Base-by-base conservation (phyloP, 257 asterid genomes). In the Capsicum chinense region DNA sequence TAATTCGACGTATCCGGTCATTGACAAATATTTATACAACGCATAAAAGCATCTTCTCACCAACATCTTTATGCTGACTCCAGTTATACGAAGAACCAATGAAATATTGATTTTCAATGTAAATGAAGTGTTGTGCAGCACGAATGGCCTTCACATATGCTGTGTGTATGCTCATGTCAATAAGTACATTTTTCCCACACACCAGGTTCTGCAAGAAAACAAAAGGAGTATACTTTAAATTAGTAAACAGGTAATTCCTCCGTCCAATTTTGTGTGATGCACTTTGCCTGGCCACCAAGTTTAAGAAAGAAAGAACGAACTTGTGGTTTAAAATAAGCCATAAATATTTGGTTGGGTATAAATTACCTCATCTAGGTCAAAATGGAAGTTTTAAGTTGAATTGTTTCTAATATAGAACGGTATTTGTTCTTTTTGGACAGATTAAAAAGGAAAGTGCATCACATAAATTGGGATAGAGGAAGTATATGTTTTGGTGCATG, bases 141-240 rank as follows among this genome's bases (percentile, higher is more conserved):
- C 99, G 98, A 78, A 97, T 97, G 52, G 99, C 99, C 88, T 91
- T 92, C 66, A 97, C 90, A 56, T 97, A 97, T 62, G 99, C 98
- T 35, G 99, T 88, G 86, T 97, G 99, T 88, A 95, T 95, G 91
- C 99, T 97, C 98, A 93, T 95, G 87, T 97, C 99, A 66, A 97
- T 93, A 83, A 93, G 95, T 57, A 93, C 97, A 85, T 97, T 97
- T 92, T 97, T 97, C 85, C 99, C 99, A 57, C 99, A 95, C 56
- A 91, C 89, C 88, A 97, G 86, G 90, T 97, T 97, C 99, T 97
- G 92, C 85, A 69, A 70, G 81, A 86, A 85, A 13, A 26, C 17
- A 52, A 71, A 81, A 26, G 1, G 15, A 85, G 44, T 82, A 42
- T 60, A 58, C 19, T 9, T 73, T 73, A 26, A 63, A 14, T 71